phyloP scores from a whole-genome alignment of 2,329 filamentous ascomycete species.

The Colletotrichum falcatum region DNA sequence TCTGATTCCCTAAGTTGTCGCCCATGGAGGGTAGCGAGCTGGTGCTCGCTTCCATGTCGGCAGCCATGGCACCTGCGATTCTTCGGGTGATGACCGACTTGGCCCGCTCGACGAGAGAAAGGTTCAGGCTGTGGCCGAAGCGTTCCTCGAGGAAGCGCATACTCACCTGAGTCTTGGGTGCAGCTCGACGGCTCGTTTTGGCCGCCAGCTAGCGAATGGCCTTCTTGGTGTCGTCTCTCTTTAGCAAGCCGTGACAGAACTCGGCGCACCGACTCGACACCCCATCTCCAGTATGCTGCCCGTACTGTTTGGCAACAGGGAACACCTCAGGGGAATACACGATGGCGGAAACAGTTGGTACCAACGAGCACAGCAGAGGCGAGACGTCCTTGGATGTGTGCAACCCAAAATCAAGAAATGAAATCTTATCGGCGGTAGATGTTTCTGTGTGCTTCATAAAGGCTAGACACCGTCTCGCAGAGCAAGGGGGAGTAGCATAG shows the following conservation, averaged over 20 bases:
- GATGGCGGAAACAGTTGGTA: conserved; percentile 75
- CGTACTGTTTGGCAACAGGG: conserved; percentile 88
- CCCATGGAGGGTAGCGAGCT: conserved; percentile 63
- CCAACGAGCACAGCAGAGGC: conserved; percentile 64
- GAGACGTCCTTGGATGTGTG: conserved; percentile 65
- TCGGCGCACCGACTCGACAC: conserved; percentile 92
- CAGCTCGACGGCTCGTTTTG: conserved; percentile 40
- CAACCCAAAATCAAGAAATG: conserved; percentile 72
- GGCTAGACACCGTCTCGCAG: conserved; percentile 78
- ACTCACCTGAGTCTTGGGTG: conserved; percentile 70
- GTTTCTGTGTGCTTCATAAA: conserved; percentile 76
- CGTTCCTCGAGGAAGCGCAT: conserved; percentile 90
- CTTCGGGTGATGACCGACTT: conserved; percentile 87
- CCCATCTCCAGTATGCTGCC: conserved; percentile 96
- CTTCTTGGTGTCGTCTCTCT: conserved; percentile 60
- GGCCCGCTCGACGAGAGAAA: conserved; percentile 82
- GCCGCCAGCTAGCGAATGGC: conserved; percentile 42
- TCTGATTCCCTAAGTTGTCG: conserved; percentile 65
- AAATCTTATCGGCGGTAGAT: conserved; percentile 61
- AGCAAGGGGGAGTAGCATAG: conserved; percentile 84
- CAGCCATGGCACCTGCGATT: conserved; percentile 87
- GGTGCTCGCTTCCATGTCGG: conserved; percentile 73
- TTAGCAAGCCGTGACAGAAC: conserved; percentile 83
- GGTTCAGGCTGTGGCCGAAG: conserved; percentile 90
- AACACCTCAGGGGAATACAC: conserved; percentile 77